Evolutionary conservation across 1,139 yeast species (phyloP).

Genomic region (Sugiyamaella novakii): DNA sequence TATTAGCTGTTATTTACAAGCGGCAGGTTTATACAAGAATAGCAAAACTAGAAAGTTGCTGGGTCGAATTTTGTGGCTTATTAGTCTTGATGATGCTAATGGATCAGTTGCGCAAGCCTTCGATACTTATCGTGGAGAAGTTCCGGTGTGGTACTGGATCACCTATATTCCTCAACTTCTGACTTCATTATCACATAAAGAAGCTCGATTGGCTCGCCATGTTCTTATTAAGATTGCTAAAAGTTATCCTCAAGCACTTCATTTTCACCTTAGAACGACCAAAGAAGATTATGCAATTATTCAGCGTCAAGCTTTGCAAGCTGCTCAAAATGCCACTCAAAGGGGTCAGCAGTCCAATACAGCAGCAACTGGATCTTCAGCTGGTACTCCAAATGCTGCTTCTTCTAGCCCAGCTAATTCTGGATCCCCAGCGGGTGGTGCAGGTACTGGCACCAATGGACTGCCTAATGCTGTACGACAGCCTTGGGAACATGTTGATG

Average conservation of each 20-base stretch:
- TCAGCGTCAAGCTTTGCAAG: slow-evolving; percentile 74
- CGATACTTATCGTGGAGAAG: slow-evolving; percentile 91
- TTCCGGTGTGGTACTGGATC: slow-evolving; percentile 99
- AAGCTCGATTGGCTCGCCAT: slow-evolving; percentile 84
- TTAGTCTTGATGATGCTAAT: slow-evolving; percentile 83
- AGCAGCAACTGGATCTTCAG: slow-evolving; percentile 21
- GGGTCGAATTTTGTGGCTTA: slow-evolving; percentile 90
- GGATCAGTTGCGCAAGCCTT: slow-evolving; percentile 86
- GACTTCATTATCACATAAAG: slow-evolving; percentile 86
- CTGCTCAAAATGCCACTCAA: slow-evolving; percentile 41
- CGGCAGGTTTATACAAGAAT: slow-evolving; percentile 93
- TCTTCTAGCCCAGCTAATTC: slow-evolving; percentile 16
- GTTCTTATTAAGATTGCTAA: slow-evolving; percentile 91
- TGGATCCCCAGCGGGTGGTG: slow-evolving; percentile 18
- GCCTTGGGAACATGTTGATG: slow-evolving; percentile 96
- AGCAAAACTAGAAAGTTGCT: slow-evolving; percentile 85
- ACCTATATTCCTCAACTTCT: slow-evolving; percentile 93
- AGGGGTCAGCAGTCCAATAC: slow-evolving; percentile 19
- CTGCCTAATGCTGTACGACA: slow-evolving; percentile 47
- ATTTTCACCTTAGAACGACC: slow-evolving; percentile 92
- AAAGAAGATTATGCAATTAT: slow-evolving; percentile 90
- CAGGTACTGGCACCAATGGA: slow-evolving; percentile 23
- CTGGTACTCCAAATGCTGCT: slow-evolving; percentile 11
- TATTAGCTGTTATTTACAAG: slow-evolving; percentile 92
- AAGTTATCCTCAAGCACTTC: slow-evolving; percentile 95